Evolutionary conservation across 2,329 filamentous ascomycete species (phyloP), one percentile per base, ranked within the genome.

Genomic region (Periconia digitata): DNA sequence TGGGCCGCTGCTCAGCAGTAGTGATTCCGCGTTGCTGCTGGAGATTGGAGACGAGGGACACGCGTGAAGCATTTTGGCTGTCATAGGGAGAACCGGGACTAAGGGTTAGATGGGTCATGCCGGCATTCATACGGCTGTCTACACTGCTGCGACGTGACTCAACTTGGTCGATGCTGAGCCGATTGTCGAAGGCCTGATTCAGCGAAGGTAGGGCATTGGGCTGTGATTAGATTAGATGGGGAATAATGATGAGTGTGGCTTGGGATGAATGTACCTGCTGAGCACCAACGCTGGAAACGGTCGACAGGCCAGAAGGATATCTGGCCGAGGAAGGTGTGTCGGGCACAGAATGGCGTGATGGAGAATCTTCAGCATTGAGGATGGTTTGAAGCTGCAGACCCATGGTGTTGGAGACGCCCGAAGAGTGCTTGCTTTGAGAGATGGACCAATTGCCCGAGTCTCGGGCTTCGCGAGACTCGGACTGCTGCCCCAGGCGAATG

Each of bases 51-150:
- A 89, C 87, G 18, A 92, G 82, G 1, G 88, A 91, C 1, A 84
- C 84, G 3, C 87, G 87, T 1, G 87, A 91, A 46, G 86, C 84
- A 69, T 92, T 91, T 59, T 87, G 84, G 66, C 84, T 90, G 20
- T 86, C 82, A 62, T 91, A 92, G 1, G 87, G 87, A 6, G 86
- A 88, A 2, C 78, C 79, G 39, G 80, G 80, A 43, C 84, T 83
- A 41, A 92, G 77, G 56, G 84, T 79, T 71, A 92, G 79, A 39
- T 89, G 85, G 47, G 79, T 81, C 68, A 92, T 85, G 38, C 81
- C 81, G 55, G 85, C 83, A 62, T 89, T 89, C 67, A 92, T 85
- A 53, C 87, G 82, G 69, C 87, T 90, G 69, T 92, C 88, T 4
- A 92, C 86, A 60, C 88, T 92, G 72, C 90, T 89, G 44, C 89